phyloP scores from a whole-genome alignment of 257 asterid genomes.

The Solanum acaule region DNA sequence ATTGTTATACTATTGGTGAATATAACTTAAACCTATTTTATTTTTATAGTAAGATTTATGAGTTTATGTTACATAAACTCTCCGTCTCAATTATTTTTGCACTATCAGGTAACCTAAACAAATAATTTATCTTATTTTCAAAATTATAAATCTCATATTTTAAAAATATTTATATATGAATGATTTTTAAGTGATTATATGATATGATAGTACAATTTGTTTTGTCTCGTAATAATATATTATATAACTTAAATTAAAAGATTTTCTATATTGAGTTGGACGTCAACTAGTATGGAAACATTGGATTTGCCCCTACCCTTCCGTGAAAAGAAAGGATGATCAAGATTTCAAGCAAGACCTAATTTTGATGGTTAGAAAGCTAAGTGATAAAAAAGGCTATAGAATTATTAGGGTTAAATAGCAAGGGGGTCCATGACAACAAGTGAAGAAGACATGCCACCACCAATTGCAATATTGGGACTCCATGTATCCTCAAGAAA shows the following conservation, averaged over 20 bases:
- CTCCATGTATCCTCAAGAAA: slow-evolving; percentile 34
- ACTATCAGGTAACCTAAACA: not conserved
- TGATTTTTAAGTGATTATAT: not conserved
- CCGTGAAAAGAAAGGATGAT: not conserved
- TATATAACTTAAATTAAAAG: not conserved
- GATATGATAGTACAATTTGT: not conserved
- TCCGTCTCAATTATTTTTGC: not conserved
- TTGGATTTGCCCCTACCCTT: not conserved
- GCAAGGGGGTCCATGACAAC: not conserved
- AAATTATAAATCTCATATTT: not conserved
- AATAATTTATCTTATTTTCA: not conserved
- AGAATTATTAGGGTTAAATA: not conserved
- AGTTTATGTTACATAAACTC: not conserved
- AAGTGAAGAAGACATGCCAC: slow-evolving; percentile 1
- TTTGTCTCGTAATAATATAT: not conserved
- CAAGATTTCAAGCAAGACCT: not conserved
- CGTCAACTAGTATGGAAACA: not conserved
- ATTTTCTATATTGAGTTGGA: not conserved
- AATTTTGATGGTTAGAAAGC: not conserved
- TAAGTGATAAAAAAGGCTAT: not conserved
- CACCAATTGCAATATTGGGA: slow-evolving; percentile 1
- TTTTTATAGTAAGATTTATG: not conserved
- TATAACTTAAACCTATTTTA: not conserved
- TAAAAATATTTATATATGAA: not conserved
- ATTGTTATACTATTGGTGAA: not conserved